Conservation (phyloP, 805 yeast species). For the Monosporozyma siamensis region DNA sequence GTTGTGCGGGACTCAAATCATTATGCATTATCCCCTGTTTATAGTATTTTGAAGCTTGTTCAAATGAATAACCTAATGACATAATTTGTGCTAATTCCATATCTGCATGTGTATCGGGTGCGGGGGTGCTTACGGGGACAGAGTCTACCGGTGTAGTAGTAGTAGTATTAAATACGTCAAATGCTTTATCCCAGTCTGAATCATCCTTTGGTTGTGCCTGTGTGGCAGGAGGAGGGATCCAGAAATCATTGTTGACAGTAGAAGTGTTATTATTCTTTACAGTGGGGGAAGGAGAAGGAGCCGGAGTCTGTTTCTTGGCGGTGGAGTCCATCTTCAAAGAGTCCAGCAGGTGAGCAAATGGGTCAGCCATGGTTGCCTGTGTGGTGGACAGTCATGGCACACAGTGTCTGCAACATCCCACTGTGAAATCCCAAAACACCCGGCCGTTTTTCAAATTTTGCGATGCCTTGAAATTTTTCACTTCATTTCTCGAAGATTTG, state of each 20-base stretch:
- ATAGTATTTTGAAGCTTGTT: constrained; percentile 16
- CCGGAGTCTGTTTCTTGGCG: background rate
- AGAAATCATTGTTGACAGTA: too few species aligned
- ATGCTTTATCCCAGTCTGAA: constrained; percentile 19
- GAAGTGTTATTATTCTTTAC: background rate
- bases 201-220: too few species aligned
- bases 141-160: too few species aligned
- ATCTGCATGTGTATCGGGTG: constrained; percentile 9
- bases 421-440: too few species aligned
- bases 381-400: too few species aligned
- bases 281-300: background rate
- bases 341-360: constrained; percentile 37
- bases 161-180: constrained; percentile 10
- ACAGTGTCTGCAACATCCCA: too few species aligned
- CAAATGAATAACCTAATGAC: constrained; percentile 24
- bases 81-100: constrained; percentile 29
- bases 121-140: background rate
- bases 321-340: constrained; percentile 18
- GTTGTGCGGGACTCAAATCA: too few species aligned
- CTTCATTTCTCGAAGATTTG: background rate
- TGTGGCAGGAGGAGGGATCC: too few species aligned
- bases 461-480: too few species aligned
- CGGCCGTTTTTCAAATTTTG: background rate
- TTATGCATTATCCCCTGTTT: constrained; percentile 20
- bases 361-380: constrained; percentile 25